These are phyloP conservation scores for Exophiala sp. DNA, from an alignment of 2,329 filamentous ascomycete genomes.

Conservation along the genomic window DNA sequence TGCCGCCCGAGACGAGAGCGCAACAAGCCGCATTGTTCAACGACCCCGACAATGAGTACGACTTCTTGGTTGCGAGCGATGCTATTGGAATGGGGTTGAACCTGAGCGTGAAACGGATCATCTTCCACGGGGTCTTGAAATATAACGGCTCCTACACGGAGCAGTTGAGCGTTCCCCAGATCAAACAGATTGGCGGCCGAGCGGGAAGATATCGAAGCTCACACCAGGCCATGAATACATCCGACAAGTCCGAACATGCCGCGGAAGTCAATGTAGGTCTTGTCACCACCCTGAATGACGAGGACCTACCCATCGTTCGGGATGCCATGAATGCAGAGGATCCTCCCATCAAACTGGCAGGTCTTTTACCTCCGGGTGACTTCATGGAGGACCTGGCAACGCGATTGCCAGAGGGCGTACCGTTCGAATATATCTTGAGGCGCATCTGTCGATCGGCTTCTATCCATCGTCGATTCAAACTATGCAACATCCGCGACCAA, in stretches of 20 bases:
- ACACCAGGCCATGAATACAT: conserved; percentile 43
- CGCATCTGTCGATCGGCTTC: conserved; percentile 65
- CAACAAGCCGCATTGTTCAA: conserved; percentile 92
- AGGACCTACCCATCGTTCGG: conserved; percentile 60
- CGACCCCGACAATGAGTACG: conserved; percentile 89
- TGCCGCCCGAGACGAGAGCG: conserved; percentile 88
- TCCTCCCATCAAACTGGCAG: conserved; percentile 62
- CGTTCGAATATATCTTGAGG: conserved; percentile 74
- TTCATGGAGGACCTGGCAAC: conserved; percentile 69
- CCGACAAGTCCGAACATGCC: conserved; percentile 3
- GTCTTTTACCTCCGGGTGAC: conserved; percentile 64
- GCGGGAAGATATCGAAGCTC: conserved; percentile 81
- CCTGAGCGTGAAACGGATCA: conserved; percentile 76
- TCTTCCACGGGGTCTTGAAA: conserved; percentile 76
- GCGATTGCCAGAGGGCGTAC: conserved; percentile 74
- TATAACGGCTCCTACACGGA: conserved; percentile 56
- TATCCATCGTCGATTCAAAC: conserved; percentile 60
- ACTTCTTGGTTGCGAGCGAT: conserved; percentile 87
- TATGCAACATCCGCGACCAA: conserved; percentile 60
- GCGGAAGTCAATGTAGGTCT: conserved; percentile 51
- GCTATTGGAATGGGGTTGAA: conserved; percentile 98
- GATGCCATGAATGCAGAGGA: conserved; percentile 59
- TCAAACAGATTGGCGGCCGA: conserved; percentile 92
- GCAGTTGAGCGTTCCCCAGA: conserved; percentile 63
- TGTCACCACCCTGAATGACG: conserved; percentile 69